Evolutionary conservation across 2,329 filamentous ascomycete species (phyloP), one percentile per base, ranked within the genome.

Genomic region (Aspergillus sp.): DNA sequence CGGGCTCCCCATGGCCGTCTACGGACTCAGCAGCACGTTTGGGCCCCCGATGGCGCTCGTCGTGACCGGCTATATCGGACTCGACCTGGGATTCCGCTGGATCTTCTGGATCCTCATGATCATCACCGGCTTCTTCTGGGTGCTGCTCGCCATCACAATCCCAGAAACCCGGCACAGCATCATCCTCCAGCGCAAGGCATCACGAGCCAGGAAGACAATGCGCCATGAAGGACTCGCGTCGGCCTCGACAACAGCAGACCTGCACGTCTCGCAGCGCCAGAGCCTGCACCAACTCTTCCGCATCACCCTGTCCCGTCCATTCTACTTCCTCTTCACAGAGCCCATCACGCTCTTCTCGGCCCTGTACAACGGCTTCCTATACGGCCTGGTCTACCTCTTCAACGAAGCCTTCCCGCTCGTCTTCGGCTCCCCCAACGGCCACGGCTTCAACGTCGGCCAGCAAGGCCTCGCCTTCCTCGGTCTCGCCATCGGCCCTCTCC

Each of bases 281-380:
- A 88, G 90, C 66, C 62, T 89, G 31, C 88, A 84, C 2, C 87
- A 91, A 74, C 86, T 89, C 6, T 90, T 91, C 55, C 87, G 89
- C 6, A 77, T 88, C 21, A 84, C 82, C 17, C 76, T 90, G 7
- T 90, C 88, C 0, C 81, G 90, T 0, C 84, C 90, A 6, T 86
- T 84, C 58, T 60, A 65, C 7, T 70, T 71, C 45, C 58, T 69
- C n/a, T 64, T 70, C 41, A 64, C 68, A 0, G 68, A 70, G 31
- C 67, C 68, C n/a, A 71, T 71, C 46, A 68, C 68, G 0, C 45
- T 51, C 11, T 69, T 68, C 55, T 70, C 67, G 1, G 68, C 66
- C 5, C 62, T 67, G 27, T 70, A 69, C 59, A 53, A 53, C 51
- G 88, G 88, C n/a, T 91, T 90, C 76, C 84, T 84, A 21, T 89